phyloP scores from a whole-genome alignment of 2,329 filamentous ascomycete species.

The Lachnellula occidentalis region DNA sequence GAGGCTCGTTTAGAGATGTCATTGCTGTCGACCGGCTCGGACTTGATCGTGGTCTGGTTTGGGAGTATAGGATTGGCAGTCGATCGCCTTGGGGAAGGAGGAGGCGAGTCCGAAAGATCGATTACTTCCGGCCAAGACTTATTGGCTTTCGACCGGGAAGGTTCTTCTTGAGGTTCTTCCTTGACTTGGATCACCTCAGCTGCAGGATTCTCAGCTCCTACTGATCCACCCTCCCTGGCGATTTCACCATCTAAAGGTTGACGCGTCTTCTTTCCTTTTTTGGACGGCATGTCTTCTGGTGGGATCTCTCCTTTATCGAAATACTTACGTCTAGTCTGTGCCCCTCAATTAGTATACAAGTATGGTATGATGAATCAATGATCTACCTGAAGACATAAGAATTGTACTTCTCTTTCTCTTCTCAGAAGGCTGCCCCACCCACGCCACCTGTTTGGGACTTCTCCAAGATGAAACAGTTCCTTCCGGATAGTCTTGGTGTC shows the following conservation, averaged over 20 bases:
- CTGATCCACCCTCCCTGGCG: background rate
- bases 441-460: slow-evolving; percentile 2
- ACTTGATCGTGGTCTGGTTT: background rate
- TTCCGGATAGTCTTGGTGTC: slow-evolving; percentile 1
- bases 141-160: background rate
- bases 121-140: background rate
- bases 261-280: background rate
- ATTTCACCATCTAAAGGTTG: background rate
- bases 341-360: background rate
- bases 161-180: background rate
- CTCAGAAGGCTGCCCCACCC: background rate
- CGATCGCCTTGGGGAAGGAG: background rate
- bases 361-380: background rate
- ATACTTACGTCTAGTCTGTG: background rate
- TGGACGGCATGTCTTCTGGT: background rate
- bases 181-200: background rate
- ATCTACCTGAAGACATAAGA: slow-evolving; percentile 7
- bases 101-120: background rate
- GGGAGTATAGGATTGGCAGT: background rate
- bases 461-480: slow-evolving; percentile 1
- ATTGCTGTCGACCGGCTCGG: background rate
- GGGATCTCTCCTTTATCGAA: slow-evolving; percentile 7
- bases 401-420: slow-evolving; percentile 1
- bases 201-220: background rate
- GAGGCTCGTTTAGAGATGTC: background rate